Evolutionary conservation across 495 filamentous ascomycete genomes (phyloP).

Genomic region (Clohesyomyces aquaticus): DNA sequence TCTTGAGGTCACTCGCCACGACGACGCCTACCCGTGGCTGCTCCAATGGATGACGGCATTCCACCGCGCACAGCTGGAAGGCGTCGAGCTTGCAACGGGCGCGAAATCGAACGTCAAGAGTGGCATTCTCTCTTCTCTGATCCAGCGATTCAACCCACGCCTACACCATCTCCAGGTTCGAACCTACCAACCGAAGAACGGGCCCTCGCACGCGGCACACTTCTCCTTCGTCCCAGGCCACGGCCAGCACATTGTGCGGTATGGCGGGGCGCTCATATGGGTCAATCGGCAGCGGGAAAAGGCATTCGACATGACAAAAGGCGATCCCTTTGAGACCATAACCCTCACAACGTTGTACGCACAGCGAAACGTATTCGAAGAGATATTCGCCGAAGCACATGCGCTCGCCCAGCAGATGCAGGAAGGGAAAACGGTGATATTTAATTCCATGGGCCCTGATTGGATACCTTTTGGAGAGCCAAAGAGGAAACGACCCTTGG

Average conservation of each 20-base stretch:
- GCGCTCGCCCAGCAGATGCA: constrained; percentile 71
- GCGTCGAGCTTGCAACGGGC: constrained; percentile 44
- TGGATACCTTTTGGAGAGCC: constrained; percentile 90
- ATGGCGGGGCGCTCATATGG: constrained; percentile 80
- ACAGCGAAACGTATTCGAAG: constrained; percentile 81
- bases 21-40: constrained; percentile 92
- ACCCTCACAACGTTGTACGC: constrained; percentile 89
- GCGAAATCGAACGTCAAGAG: constrained; percentile 37
- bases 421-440: constrained; percentile 94
- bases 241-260: constrained; percentile 82
- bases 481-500: constrained; percentile 80
- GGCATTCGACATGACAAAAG: constrained; percentile 70
- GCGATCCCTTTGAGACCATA: constrained; percentile 88
- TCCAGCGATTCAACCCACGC: constrained; percentile 62
- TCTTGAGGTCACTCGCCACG: constrained; percentile 89
- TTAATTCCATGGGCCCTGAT: constrained; percentile 75
- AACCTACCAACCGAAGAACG: constrained; percentile 65
- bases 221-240: constrained; percentile 91
- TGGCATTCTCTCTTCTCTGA: constrained; percentile 57
- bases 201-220: constrained; percentile 72
- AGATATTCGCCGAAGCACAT: constrained; percentile 84
- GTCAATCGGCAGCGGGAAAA: constrained; percentile 84
- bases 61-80: constrained; percentile 59
- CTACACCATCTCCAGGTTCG: constrained; percentile 71
- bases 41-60: constrained; percentile 91